phyloP scores from a whole-genome alignment of 306 rosid genomes.

The Casuarina cunninghamiana region DNA sequence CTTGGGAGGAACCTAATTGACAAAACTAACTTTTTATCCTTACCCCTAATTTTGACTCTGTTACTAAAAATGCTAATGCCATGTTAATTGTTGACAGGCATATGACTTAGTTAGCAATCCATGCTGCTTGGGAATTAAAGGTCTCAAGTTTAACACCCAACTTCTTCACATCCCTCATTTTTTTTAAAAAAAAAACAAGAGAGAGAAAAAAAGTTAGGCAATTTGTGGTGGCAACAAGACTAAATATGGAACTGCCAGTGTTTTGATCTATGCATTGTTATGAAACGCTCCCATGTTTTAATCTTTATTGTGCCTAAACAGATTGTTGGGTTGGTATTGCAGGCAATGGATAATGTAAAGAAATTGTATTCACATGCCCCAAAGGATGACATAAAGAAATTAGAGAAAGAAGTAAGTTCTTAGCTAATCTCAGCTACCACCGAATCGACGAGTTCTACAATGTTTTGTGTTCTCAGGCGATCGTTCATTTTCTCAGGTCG shows the following conservation, averaged over 20 bases:
- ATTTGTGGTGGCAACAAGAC: neutral
- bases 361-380: slow-evolving; percentile 68
- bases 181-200: neutral
- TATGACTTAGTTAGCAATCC: too few relatives aligned
- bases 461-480: slow-evolving; percentile 25
- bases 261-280: neutral
- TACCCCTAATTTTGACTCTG: too few relatives aligned
- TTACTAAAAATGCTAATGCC: too few relatives aligned
- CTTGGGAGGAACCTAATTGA: too few relatives aligned
- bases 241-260: neutral
- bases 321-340: slow-evolving; percentile 29
- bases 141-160: too few relatives aligned
- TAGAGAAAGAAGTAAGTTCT: slow-evolving; percentile 85
- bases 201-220: too few relatives aligned
- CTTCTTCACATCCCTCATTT: too few relatives aligned
- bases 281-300: neutral
- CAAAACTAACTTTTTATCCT: too few relatives aligned
- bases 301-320: slow-evolving; percentile 18
- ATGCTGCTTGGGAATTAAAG: too few relatives aligned
- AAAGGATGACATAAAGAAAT: slow-evolving; percentile 81
- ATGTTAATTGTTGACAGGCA: too few relatives aligned
- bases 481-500: slow-evolving; percentile 51
- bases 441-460: slow-evolving; percentile 9
- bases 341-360: slow-evolving; percentile 89
- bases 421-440: slow-evolving; percentile 1